Evolutionary conservation across 768 basidiomycete species (phyloP).

Genomic region (Xerocomellus amylosporus): DNA sequence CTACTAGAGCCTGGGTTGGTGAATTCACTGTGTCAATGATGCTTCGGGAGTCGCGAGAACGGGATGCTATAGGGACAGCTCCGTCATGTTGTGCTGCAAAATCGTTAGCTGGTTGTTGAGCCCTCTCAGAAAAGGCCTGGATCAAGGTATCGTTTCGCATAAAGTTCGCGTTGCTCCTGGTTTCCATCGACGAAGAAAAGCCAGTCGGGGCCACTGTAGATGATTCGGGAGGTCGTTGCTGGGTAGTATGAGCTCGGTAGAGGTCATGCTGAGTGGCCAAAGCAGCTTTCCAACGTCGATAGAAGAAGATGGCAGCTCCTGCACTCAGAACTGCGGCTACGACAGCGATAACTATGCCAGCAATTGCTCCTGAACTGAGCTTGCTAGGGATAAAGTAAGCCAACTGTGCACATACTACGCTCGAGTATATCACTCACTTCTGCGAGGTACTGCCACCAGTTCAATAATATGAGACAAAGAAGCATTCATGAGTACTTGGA

Average conservation of each 20-base stretch:
- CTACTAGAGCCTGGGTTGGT: neutral
- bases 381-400: conserved; percentile 8
- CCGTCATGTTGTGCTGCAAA: neutral
- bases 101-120: conserved; percentile 6
- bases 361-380: conserved; percentile 23
- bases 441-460: neutral
- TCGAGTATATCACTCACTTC: conserved; percentile 11
- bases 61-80: neutral
- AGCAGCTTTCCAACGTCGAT: conserved; percentile 28
- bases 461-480: too few relatives aligned
- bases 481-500: neutral
- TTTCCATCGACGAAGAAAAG: conserved; percentile 22
- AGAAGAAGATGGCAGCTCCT: conserved; percentile 24
- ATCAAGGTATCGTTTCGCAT: conserved; percentile 4
- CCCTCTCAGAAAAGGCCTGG: conserved; percentile 1
- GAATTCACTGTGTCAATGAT: conserved; percentile 4
- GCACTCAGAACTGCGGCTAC: conserved; percentile 12
- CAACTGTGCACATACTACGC: neutral
- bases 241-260: conserved; percentile 11
- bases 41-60: conserved; percentile 14
- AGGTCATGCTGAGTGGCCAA: conserved; percentile 13
- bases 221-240: conserved; percentile 1
- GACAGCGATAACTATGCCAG: conserved; percentile 19
- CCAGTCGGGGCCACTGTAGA: conserved; percentile 3
- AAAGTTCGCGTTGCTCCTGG: conserved; percentile 13